These are phyloP conservation scores for Barbatosphaeria neglecta DNA, from an alignment of 495 filamentous ascomycete genomes.

Conservation along the genomic window DNA sequence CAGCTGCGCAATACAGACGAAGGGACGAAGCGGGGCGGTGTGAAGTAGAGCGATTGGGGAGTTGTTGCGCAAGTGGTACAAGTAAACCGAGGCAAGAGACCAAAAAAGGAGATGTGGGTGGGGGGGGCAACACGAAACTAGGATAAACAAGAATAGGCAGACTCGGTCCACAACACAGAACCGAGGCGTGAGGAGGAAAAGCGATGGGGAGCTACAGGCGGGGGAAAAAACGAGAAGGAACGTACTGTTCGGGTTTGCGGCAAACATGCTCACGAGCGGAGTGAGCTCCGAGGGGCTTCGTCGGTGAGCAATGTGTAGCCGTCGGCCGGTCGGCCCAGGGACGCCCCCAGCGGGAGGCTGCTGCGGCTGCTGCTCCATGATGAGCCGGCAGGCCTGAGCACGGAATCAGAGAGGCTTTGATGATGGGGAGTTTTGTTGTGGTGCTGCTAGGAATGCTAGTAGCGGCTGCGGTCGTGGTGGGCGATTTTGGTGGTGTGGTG, in stretches of 20 bases:
- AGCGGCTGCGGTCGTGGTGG: slow-evolving; percentile 5
- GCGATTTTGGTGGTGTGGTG: slow-evolving; percentile 3
- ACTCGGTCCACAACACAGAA: no score
- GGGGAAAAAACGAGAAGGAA: slow-evolving; percentile 6
- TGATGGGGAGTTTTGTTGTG: slow-evolving; percentile 6
- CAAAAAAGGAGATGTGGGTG: no score
- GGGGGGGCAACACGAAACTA: no score
- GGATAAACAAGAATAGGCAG: no score
- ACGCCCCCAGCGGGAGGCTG: slow-evolving; percentile 53
- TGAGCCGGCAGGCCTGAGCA: slow-evolving; percentile 5
- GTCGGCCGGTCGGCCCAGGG: slow-evolving; percentile 73
- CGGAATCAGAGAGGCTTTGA: background rate
- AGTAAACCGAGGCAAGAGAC: background rate
- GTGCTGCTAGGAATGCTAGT: no score
- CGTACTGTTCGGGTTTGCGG: slow-evolving; percentile 40
- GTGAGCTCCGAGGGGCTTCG: slow-evolving; percentile 96
- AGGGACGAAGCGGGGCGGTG: background rate
- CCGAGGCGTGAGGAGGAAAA: no score
- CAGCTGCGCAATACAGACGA: no score
- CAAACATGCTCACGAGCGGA: slow-evolving; percentile 90
- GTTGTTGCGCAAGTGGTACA: background rate
- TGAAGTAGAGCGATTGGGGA: background rate
- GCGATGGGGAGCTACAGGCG: no score
- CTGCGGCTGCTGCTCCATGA: slow-evolving; percentile 76
- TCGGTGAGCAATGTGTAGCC: slow-evolving; percentile 94